Conservation (phyloP, 1,139 yeast species). For the Ogataea hybrid region DNA sequence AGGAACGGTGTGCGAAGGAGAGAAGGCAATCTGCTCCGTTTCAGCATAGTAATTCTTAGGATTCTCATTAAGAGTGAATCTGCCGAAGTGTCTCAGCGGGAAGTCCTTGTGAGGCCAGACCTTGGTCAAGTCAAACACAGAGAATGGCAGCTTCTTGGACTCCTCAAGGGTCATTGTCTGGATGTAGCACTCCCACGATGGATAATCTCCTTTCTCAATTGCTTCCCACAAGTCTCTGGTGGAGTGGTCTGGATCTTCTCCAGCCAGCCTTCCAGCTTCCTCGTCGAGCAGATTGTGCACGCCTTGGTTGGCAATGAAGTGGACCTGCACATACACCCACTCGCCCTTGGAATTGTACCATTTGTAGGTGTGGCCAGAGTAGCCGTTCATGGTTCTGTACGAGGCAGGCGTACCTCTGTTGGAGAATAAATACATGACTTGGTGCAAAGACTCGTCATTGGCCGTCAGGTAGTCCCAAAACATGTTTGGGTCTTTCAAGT, state of each 20-base stretch:
- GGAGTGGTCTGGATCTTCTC: constrained; percentile 62
- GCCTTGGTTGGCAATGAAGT: constrained; percentile 61
- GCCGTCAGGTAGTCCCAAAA: constrained; percentile 69
- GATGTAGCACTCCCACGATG: constrained; percentile 64
- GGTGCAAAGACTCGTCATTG: constrained; percentile 65
- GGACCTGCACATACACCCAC: constrained; percentile 67
- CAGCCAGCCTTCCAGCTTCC: constrained; percentile 55
- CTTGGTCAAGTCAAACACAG: constrained; percentile 71
- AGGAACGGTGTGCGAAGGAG: constrained; percentile 83
- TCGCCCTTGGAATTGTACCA: constrained; percentile 65
- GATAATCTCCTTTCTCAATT: constrained; percentile 58
- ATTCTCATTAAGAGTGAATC: constrained; percentile 65
- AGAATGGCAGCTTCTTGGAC: constrained; percentile 56
- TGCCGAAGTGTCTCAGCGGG: constrained; percentile 75
- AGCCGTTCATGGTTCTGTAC: constrained; percentile 67
- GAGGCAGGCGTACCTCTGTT: constrained; percentile 74
- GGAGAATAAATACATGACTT: constrained; percentile 60
- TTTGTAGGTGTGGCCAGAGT: constrained; percentile 76
- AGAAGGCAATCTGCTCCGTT: constrained; percentile 78
- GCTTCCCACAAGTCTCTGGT: constrained; percentile 56
- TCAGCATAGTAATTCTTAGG: constrained; percentile 80
- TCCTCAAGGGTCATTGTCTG: constrained; percentile 74
- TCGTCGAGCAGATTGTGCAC: constrained; percentile 53
- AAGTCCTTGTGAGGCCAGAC: constrained; percentile 78
- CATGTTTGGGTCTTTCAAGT: constrained; percentile 50